A percentile compares a stretch with the other conserved stretches of the same genome.
Conservation (phyloP, 1,284 basidiomycete genomes). For the Meira nashicola region DNA sequence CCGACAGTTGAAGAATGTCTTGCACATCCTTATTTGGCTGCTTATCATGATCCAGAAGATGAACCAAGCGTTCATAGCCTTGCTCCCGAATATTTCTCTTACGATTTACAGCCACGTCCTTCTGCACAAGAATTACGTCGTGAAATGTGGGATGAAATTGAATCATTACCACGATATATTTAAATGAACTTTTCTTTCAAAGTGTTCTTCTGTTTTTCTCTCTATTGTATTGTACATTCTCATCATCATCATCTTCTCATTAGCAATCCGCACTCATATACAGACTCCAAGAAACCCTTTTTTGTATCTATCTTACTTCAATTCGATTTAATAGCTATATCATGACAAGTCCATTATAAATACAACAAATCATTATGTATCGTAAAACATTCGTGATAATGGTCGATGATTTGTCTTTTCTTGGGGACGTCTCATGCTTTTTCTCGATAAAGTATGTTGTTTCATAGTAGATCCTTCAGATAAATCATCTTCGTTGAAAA, state of each 20-base stretch:
- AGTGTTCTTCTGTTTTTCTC: not conserved
- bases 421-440: slow-evolving; percentile 5
- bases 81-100: slow-evolving; percentile 32
- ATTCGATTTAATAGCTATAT: not conserved
- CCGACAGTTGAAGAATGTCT: slow-evolving; percentile 50
- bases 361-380: not conserved
- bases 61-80: slow-evolving; percentile 40
- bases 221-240: not conserved
- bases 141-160: slow-evolving; percentile 34
- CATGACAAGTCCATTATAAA: not conserved
- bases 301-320: not conserved
- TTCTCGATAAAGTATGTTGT: not conserved
- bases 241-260: not conserved
- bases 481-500: slow-evolving; percentile 37
- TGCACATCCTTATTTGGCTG: slow-evolving; percentile 42
- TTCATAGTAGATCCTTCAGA: slow-evolving; percentile 12
- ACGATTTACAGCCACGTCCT: slow-evolving; percentile 18
- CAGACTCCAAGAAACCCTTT: not conserved
- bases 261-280: not conserved
- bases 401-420: not conserved
- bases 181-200: slow-evolving; percentile 2
- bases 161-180: slow-evolving; percentile 33
- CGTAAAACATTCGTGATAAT: slow-evolving; percentile 7
- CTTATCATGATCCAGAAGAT: slow-evolving; percentile 48
- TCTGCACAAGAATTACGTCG: not conserved